Base-by-base conservation (phyloP, 345 rosid genomes). In the Salix exigua region DNA sequence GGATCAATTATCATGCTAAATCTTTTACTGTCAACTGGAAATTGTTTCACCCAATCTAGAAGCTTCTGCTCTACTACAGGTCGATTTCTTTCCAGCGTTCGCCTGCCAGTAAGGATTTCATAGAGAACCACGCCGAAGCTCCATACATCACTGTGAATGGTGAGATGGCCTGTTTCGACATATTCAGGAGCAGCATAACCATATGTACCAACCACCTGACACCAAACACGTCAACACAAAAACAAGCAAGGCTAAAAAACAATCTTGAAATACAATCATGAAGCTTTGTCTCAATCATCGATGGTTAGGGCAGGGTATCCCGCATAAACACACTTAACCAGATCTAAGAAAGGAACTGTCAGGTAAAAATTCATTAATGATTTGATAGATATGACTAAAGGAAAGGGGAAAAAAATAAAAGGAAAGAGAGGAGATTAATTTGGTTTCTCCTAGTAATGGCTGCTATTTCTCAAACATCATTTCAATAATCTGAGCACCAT, bases 181-280 rank as follows among this genome's bases (percentile, higher is more conserved):
- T 96, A 96, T 77, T 96, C 98, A 0, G 99, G 99, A 6, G 96
- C 97, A 38, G 99, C 99, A 53, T 96, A 96, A 5, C 99, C 99
- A 3, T 85, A 78, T n/a, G 99, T 96, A 26, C 99, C 99, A 8
- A 96, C 89, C 72, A 88, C 91, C 99, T 96, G 87, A 64, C 37
- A 70, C 53, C 51, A 74, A 64, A 12, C 71, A 44, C 44, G 37
- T 17, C 7, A 67, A 58, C 17, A 68, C 23, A 33, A 31, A 17
- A 42, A 55, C 73, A 70, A 17, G 17, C 65, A 68, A 42, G 5
- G 35, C 28, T 4, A 55, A 19, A 13, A 33, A 33, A 1, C 4
- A 17, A 16, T 5, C 10, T 31, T 33, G 28, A 46, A 67, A 51
- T 50, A 13, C 28, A 44, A 82, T 55, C 66, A 35, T 1, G 73